Percentiles rank a stretch among this genome's conserved stretches.
phyloP scores from a whole-genome alignment of 2,329 filamentous ascomycete species.

The Drechslera avenae region DNA sequence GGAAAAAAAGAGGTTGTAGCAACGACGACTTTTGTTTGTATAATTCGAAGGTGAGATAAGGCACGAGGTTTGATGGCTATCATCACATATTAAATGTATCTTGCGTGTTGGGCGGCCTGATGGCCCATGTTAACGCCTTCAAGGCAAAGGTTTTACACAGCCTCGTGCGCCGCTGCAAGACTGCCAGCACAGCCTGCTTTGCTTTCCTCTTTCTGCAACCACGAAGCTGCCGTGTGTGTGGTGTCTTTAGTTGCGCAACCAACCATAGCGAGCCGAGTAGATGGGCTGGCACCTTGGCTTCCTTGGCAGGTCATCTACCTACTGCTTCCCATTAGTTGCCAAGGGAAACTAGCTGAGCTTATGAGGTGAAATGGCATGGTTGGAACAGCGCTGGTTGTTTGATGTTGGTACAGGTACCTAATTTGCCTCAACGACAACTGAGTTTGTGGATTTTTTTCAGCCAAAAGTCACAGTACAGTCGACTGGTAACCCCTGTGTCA shows the following conservation, averaged over 20 bases:
- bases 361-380: no score
- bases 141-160: slow-evolving; percentile 1
- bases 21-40: no score
- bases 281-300: slow-evolving; percentile 24
- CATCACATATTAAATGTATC: background rate
- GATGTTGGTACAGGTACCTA: no score
- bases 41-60: no score
- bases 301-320: slow-evolving; percentile 14
- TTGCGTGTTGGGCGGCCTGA: background rate
- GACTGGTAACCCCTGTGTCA: background rate
- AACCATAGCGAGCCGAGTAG: slow-evolving; percentile 13
- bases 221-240: slow-evolving; percentile 12
- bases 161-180: slow-evolving; percentile 14
- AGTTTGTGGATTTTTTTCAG: no score
- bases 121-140: background rate
- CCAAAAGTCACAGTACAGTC: no score
- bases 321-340: no score
- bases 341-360: background rate
- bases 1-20: background rate
- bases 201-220: slow-evolving; percentile 1
- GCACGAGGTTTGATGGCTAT: no score
- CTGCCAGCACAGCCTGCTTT: slow-evolving; percentile 25
- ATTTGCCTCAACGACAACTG: no score
- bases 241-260: slow-evolving; percentile 14
- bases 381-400: no score